Percentiles rank a stretch among this genome's conserved stretches.
Evolutionary conservation across 2,329 filamentous ascomycete genomes (phyloP).

Genomic region (Venturia effusa): DNA sequence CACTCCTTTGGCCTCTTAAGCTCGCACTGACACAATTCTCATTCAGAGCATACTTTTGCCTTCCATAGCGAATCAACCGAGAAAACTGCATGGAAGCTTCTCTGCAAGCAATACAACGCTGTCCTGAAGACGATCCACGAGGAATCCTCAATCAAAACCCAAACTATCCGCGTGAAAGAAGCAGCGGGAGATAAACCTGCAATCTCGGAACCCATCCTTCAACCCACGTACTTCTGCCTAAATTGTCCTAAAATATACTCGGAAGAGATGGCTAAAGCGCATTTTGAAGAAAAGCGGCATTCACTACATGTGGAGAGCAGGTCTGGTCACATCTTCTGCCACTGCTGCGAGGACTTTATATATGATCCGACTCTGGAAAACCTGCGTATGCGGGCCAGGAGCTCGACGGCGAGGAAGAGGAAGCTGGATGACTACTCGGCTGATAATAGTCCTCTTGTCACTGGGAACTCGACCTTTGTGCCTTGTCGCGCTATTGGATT

Average conservation of each 20-base stretch:
- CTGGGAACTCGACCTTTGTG: conserved; percentile 64
- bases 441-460: conserved; percentile 67
- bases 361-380: conserved; percentile 75
- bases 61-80: conserved; percentile 54
- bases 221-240: conserved; percentile 50
- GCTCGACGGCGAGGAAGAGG: conserved; percentile 35
- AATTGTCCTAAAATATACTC: conserved; percentile 62
- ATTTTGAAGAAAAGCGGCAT: conserved; percentile 57
- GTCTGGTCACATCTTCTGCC: conserved; percentile 65
- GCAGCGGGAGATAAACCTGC: not conserved
- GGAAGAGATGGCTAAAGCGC: conserved; percentile 53
- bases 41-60: conserved; percentile 58
- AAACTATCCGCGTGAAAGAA: conserved; percentile 48
- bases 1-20: conserved; percentile 11
- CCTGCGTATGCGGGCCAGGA: conserved; percentile 48
- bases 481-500: conserved; percentile 81
- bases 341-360: conserved; percentile 71
- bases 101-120: conserved; percentile 60
- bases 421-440: conserved; percentile 58
- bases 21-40: not conserved
- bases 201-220: conserved; percentile 32
- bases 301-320: conserved; percentile 71
- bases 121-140: conserved; percentile 63
- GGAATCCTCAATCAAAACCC: conserved; percentile 50
- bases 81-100: conserved; percentile 52